These are phyloP conservation scores for Penicillium vulpinum DNA, from an alignment of 2,329 filamentous ascomycete species.

Conservation along the genomic window DNA sequence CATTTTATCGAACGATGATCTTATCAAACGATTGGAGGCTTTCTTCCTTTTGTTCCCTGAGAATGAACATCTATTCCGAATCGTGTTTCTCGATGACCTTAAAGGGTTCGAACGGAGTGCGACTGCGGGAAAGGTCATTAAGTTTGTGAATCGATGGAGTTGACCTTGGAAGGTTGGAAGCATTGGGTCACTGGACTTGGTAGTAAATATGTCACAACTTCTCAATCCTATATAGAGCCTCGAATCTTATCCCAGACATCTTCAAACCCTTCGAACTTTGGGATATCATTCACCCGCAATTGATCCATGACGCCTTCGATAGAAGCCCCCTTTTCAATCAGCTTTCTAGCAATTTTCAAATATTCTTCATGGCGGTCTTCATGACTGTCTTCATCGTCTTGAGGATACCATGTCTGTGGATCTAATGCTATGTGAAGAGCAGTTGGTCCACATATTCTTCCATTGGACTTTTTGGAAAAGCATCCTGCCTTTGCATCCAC, in stretches of 20 bases:
- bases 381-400: neutral
- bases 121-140: slow-evolving; percentile 1
- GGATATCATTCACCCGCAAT: neutral
- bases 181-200: neutral
- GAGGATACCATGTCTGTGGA: neutral
- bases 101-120: slow-evolving; percentile 1
- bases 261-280: neutral
- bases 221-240: neutral
- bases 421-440: neutral
- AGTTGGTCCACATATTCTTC: neutral
- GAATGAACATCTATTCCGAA: neutral
- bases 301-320: neutral
- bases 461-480: neutral
- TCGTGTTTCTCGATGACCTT: neutral
- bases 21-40: neutral
- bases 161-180: neutral
- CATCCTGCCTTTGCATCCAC: neutral
- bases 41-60: neutral
- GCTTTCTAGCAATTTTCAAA: neutral
- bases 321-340: neutral
- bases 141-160: slow-evolving; percentile 2
- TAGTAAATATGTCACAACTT: neutral
- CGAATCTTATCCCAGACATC: neutral
- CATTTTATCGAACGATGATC: neutral
- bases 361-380: neutral